These are phyloP conservation scores for Pugionium cornutum DNA, from an alignment of 345 rosid species.

Conservation along the genomic window DNA sequence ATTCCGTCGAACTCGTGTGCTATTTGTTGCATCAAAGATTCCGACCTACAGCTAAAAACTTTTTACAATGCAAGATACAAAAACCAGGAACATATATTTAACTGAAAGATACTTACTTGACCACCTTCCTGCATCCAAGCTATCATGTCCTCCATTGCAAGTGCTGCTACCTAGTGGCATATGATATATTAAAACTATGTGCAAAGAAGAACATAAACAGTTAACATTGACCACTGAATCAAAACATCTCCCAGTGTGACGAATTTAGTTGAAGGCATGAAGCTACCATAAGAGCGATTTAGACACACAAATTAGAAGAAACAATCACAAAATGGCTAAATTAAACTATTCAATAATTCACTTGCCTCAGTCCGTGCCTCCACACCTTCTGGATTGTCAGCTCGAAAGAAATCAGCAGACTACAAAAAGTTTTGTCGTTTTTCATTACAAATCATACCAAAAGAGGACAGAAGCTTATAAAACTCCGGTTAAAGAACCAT, in stretches of 20 bases:
- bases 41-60: slow-evolving; percentile 69
- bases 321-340: slow-evolving; percentile 14
- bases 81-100: slow-evolving; percentile 13
- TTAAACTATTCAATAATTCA: not conserved
- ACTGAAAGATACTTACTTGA: slow-evolving; percentile 61
- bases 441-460: slow-evolving; percentile 26
- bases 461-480: slow-evolving; percentile 11
- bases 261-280: slow-evolving; percentile 20
- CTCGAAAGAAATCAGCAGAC: slow-evolving; percentile 97
- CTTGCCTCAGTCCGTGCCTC: slow-evolving; percentile 98
- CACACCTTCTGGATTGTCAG: slow-evolving; percentile 94
- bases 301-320: slow-evolving; percentile 23
- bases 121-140: slow-evolving; percentile 99
- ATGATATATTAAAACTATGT: slow-evolving; percentile 77
- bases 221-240: slow-evolving; percentile 40
- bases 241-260: slow-evolving; percentile 32
- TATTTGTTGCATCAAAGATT: slow-evolving; percentile 98
- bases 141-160: slow-evolving; percentile 99
- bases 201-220: slow-evolving; percentile 58
- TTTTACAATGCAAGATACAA: slow-evolving; percentile 30
- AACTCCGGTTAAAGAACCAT: slow-evolving; percentile 1
- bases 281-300: not conserved
- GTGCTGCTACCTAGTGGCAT: slow-evolving; percentile 97
- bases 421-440: slow-evolving; percentile 45
- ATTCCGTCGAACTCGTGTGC: slow-evolving; percentile 78